phyloP scores from a whole-genome alignment of 345 rosid species.

The Acer yangbiense region DNA sequence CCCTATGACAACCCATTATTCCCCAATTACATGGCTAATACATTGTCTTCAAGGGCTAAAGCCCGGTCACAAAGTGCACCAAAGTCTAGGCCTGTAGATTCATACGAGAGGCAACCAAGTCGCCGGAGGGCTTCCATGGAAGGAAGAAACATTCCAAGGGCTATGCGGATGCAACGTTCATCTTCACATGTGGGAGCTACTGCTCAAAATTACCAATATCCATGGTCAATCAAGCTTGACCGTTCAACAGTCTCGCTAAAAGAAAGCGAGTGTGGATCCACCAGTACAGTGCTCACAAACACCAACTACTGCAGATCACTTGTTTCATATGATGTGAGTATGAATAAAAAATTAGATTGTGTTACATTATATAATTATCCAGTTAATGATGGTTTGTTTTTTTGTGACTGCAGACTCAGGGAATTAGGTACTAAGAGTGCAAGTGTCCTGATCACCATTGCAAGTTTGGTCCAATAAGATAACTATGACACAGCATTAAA shows the following conservation, averaged over 20 bases:
- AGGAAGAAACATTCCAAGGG: slow-evolving; percentile 72
- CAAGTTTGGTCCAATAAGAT: background rate
- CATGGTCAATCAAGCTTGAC: slow-evolving; percentile 86
- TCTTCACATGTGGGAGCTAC: slow-evolving; percentile 73
- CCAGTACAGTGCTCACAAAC: slow-evolving; percentile 72
- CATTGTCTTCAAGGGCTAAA: slow-evolving; percentile 77
- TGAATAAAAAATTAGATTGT: too few relatives aligned
- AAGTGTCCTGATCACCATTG: slow-evolving; percentile 9
- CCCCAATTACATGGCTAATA: slow-evolving; percentile 92
- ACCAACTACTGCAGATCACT: slow-evolving; percentile 67
- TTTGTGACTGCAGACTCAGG: slow-evolving; percentile 33
- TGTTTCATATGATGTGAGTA: slow-evolving; percentile 48
- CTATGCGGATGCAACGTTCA: slow-evolving; percentile 84
- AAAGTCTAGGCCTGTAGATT: slow-evolving; percentile 59
- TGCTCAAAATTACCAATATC: slow-evolving; percentile 57
- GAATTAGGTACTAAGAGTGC: slow-evolving; percentile 27
- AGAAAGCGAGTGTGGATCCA: slow-evolving; percentile 89
- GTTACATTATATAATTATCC: too few relatives aligned
- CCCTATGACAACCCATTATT: slow-evolving; percentile 42
- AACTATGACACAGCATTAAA: background rate
- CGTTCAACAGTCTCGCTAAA: slow-evolving; percentile 65
- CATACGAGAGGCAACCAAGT: slow-evolving; percentile 70
- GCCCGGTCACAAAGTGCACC: slow-evolving; percentile 86
- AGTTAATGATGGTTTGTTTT: background rate
- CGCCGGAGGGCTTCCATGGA: slow-evolving; percentile 68